Conservation (phyloP, 1,284 basidiomycete species). For the Microbotryum lychnidis-dioicae region DNA sequence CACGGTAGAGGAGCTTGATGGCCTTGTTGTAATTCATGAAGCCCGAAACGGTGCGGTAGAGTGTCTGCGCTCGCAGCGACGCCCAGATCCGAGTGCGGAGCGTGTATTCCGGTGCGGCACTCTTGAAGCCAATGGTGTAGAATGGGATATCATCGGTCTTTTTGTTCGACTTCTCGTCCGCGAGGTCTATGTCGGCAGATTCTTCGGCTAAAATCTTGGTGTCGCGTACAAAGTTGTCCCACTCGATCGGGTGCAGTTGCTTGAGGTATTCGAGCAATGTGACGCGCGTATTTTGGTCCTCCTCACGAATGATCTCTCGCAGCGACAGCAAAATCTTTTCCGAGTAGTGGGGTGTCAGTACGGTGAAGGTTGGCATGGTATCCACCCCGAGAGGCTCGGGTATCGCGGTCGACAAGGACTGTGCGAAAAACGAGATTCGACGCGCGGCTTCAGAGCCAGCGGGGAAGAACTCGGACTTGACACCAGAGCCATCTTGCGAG, state of each 20-base stretch:
- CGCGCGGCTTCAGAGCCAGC: slow-evolving; percentile 84
- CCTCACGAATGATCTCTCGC: slow-evolving; percentile 91
- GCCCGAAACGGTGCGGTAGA: slow-evolving; percentile 96
- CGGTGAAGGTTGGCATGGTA: slow-evolving; percentile 95
- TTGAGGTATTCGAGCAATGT: slow-evolving; percentile 94
- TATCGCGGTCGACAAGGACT: slow-evolving; percentile 80
- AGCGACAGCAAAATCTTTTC: slow-evolving; percentile 92
- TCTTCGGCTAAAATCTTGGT: slow-evolving; percentile 99
- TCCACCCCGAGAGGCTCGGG: slow-evolving; percentile 86
- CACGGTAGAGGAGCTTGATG: slow-evolving; percentile 98
- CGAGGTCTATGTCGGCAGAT: slow-evolving; percentile 61
- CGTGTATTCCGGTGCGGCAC: slow-evolving; percentile 94
- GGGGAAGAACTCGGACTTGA: slow-evolving; percentile 88
- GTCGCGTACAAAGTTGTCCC: slow-evolving; percentile 99
- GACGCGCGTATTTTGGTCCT: slow-evolving; percentile 88
- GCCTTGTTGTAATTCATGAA: slow-evolving; percentile 99
- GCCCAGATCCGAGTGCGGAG: slow-evolving; percentile 99
- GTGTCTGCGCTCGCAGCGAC: slow-evolving; percentile 91
- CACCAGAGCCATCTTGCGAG: slow-evolving; percentile 70
- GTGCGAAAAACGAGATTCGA: slow-evolving; percentile 92
- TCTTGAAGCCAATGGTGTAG: slow-evolving; percentile 99
- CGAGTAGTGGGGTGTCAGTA: slow-evolving; percentile 88
- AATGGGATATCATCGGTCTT: slow-evolving; percentile 90
- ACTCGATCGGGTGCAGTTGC: slow-evolving; percentile 94
- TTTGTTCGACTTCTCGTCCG: slow-evolving; percentile 68